Evolutionary conservation across 1,139 yeast species (phyloP).

Genomic region (Taphrina flavorubra): DNA sequence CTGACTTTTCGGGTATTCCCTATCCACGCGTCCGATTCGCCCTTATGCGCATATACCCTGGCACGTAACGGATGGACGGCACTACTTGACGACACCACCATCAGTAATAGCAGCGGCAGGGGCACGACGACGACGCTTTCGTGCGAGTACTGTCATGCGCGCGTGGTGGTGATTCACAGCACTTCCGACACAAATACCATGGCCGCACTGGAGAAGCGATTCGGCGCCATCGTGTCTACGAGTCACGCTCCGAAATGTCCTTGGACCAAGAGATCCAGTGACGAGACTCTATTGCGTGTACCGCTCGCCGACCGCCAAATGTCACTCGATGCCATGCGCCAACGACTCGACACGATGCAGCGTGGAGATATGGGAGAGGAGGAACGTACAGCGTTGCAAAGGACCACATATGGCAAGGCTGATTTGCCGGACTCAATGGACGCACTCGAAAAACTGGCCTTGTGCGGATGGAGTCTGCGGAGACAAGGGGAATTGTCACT

Average conservation of each 20-base stretch:
- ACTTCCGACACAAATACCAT: background rate
- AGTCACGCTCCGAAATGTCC: slow-evolving; percentile 22
- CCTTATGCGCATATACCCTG: slow-evolving; percentile 18
- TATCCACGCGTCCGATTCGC: slow-evolving; percentile 16
- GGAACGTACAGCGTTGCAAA: background rate
- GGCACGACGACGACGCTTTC: background rate
- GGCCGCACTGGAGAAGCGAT: slow-evolving; percentile 1
- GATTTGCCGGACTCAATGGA: background rate
- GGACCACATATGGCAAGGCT: background rate
- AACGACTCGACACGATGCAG: slow-evolving; percentile 1
- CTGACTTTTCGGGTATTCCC: slow-evolving; percentile 13
- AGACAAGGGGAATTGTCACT: background rate
- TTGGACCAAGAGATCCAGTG: slow-evolving; percentile 16
- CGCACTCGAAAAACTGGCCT: slow-evolving; percentile 2
- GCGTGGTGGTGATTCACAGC: slow-evolving; percentile 1
- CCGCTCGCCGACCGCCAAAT: slow-evolving; percentile 10
- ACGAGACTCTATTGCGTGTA: slow-evolving; percentile 4
- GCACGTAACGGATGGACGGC: slow-evolving; percentile 24
- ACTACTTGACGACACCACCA: background rate
- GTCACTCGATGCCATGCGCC: background rate
- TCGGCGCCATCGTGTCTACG: background rate
- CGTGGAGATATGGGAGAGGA: background rate
- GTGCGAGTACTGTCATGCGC: slow-evolving; percentile 26
- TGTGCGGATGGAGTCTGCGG: slow-evolving; percentile 23
- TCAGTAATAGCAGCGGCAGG: no score